Percentiles rank a stretch among this genome's conserved stretches.
Conservation (phyloP, 2,329 filamentous ascomycete species). For the Claviceps africana region DNA sequence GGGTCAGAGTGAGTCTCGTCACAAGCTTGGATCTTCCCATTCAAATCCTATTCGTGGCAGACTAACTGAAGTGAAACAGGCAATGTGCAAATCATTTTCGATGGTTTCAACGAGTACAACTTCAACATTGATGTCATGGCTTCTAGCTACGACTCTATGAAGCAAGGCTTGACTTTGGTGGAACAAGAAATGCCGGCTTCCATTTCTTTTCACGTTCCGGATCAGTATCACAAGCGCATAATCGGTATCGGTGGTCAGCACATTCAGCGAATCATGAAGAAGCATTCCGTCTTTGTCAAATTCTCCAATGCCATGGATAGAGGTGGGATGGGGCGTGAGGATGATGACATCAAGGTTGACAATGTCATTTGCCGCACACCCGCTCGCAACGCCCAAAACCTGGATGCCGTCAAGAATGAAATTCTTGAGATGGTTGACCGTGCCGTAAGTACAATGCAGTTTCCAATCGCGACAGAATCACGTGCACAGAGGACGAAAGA, state of each 20-base stretch:
- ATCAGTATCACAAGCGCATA: conserved; percentile 98
- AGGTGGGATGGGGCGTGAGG: conserved; percentile 75
- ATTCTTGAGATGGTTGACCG: conserved; percentile 99
- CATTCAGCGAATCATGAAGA: conserved; percentile 99
- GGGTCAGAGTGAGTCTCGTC: conserved; percentile 58
- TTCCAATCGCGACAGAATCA: neutral
- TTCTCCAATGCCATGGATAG: conserved; percentile 99
- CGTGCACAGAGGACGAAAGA: neutral
- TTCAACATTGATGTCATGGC: conserved; percentile 98
- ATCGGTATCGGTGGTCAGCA: conserved; percentile 97
- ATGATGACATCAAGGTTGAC: conserved; percentile 96
- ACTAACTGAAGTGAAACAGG: conserved; percentile 24
- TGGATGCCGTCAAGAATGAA: conserved; percentile 95
- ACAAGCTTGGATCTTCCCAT: neutral
- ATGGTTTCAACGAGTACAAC: conserved; percentile 99
- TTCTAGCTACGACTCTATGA: conserved; percentile 83
- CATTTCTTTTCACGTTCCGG: conserved; percentile 96
- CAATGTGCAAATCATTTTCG: conserved; percentile 97
- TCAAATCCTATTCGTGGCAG: neutral
- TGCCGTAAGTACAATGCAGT: conserved; percentile 44
- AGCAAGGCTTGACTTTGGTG: conserved; percentile 79
- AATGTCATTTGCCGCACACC: conserved; percentile 98
- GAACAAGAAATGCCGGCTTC: conserved; percentile 99
- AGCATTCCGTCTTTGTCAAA: conserved; percentile 98
- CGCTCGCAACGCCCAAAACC: conserved; percentile 87